Base-by-base conservation (phyloP, 2,329 filamentous ascomycete genomes). In the Sporothrix humicola region DNA sequence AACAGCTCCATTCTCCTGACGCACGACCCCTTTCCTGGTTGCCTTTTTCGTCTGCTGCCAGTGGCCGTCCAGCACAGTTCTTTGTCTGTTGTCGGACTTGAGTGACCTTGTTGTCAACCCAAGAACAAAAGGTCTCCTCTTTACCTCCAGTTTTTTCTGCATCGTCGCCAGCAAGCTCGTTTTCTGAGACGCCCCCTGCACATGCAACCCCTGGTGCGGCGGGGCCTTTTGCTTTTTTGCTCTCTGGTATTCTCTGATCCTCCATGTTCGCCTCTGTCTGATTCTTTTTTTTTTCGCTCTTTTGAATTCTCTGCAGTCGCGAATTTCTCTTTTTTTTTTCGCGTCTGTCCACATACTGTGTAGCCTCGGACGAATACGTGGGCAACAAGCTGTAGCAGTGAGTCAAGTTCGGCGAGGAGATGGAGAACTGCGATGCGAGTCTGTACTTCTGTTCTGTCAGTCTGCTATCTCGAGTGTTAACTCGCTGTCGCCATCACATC, bases 181-280 rank as follows among this genome's bases (percentile, higher is more conserved):
- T 58, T 61, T 63, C 69, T 71, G 69, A 71, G 69, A 71, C 69
- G 44, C 9, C 58, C 69, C 69, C 69, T 54, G 69, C 69, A 63
- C 69, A 72, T 72, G 69, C 58, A 72, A 26, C 69, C 69, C 69
- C 56, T 50, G 58, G 26, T 56, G 26, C 26, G 9, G 66, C 44
- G 56, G 58, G 44, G 17, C 44, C 13, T 48, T 52, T 54, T 20
- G 54, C 50, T 46, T 13, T 42, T 42, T 58, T 48, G 2, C 10
- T 13, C 5, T 12, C n/a, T 52, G 31, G 7, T 37, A 2, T 7
- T 37, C 31, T 37, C 31, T 37, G 31, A 3, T 37, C 31, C 7
- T 37, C 31, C 7, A 5, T 37, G 31, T 37, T 37, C 31, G 31
- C n/a, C 31, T 17, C 17, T 31, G 56, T 42, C 17, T 42, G 42